Base-by-base conservation (phyloP, 768 basidiomycete species). In the Naematelia encephala region DNA sequence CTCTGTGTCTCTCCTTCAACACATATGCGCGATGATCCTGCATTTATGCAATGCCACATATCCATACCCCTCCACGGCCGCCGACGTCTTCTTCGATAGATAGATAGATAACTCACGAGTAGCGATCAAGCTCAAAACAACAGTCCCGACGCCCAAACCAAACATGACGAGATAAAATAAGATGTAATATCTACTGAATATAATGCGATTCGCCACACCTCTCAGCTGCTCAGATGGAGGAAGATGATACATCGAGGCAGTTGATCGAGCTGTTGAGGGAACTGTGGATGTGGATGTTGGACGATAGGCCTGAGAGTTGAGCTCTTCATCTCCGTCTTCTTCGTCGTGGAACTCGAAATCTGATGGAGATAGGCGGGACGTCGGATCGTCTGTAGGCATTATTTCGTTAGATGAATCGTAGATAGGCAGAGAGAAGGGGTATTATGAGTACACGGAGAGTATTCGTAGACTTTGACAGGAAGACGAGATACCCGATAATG, bases 111-210 rank as follows among this genome's bases (percentile, higher is more conserved):
- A 72, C 70, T 66, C 60, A 73, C 69, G 59, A 26, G 63, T 67
- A 30, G 66, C 60, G 39, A 72, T 67, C 62, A 77, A 51, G 49
- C 74, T 75, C 52, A 77, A 58, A 0, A 75, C 66, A 12, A 77
- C 66, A 13, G 75, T 77, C 2, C 68, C 68, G 51, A 75, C 44
- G 59, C 75, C 75, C 62, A 77, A 56, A 42, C 74, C 62, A 62
- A 75, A 75, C 75, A 77, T 77, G 23, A 67, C 61, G 25, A 73
- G 63, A 47, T 77, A 77, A 46, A 75, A 77, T 34, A 73, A 50
- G 49, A 77, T 72, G 51, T 77, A 77, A 51, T 77, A 77, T 56
- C 74, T 54, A 48, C 70, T 72, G 57, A 75, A 77, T 27, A 77
- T 67, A 44, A 77, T 77, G 54, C 75, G 52, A 53, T 77, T 77